Percentiles rank a stretch among this genome's conserved stretches.
Conservation (phyloP, 2,329 filamentous ascomycete genomes). For the Arthroderma uncinatum region DNA sequence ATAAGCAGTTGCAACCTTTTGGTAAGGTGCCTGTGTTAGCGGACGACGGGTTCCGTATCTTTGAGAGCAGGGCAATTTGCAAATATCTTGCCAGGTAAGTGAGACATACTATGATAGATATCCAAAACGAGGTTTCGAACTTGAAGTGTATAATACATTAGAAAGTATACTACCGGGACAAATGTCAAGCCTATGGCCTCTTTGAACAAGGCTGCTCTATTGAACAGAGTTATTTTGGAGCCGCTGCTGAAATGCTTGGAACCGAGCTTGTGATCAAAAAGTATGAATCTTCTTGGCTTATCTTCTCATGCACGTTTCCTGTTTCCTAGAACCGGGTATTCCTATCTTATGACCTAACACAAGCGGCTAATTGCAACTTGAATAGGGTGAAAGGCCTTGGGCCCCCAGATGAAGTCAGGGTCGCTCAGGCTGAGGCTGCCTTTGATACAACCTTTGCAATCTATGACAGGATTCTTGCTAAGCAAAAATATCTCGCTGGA, state of each 20-base stretch:
- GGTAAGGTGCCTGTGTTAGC: neutral
- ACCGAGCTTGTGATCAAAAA: neutral
- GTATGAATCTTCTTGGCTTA: neutral
- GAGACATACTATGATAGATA: neutral
- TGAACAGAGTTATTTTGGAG: neutral
- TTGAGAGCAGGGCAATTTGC: neutral
- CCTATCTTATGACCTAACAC: no score
- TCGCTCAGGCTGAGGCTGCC: conserved; percentile 9
- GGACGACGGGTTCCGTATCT: neutral
- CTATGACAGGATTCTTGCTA: conserved; percentile 20
- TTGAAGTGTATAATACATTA: neutral
- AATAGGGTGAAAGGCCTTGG: conserved; percentile 8
- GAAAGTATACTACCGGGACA: neutral
- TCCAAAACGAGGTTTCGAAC: no score
- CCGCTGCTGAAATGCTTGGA: neutral
- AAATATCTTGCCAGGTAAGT: neutral
- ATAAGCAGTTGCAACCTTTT: neutral
- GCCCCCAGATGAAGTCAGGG: conserved; percentile 8
- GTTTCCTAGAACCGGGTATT: no score
- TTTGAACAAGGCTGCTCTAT: neutral
- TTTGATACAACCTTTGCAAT: conserved; percentile 14
- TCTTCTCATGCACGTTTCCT: no score
- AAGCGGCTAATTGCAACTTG: neutral
- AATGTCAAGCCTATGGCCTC: neutral
- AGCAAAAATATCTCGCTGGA: conserved; percentile 20